phyloP scores from a whole-genome alignment of 2,329 filamentous ascomycete species.

The Pestalotiopsis fici region DNA sequence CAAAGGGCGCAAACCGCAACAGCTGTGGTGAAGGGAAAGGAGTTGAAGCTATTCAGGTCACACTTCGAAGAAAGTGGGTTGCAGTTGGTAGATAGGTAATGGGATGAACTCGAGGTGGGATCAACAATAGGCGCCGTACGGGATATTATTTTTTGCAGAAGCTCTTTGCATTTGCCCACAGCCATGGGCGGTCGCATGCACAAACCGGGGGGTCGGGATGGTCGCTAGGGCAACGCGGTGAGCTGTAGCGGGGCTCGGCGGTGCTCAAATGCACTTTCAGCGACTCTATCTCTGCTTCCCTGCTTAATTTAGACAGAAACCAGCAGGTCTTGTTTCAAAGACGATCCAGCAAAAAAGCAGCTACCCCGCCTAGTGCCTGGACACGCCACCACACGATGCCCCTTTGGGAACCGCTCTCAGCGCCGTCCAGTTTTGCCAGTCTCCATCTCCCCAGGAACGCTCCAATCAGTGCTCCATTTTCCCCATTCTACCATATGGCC shows the following conservation, averaged over 20 bases:
- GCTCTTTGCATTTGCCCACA: background rate
- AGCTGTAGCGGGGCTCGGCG: background rate
- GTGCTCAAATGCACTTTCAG: background rate
- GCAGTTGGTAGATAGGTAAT: background rate
- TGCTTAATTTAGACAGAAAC: slow-evolving; percentile 8
- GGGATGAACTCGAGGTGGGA: background rate
- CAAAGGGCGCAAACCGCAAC: background rate
- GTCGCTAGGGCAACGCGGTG: slow-evolving; percentile 3
- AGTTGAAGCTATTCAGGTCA: slow-evolving; percentile 6
- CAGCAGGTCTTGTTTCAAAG: background rate
- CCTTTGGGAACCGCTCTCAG: background rate
- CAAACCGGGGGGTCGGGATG: background rate
- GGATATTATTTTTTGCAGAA: slow-evolving; percentile 6
- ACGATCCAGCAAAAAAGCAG: background rate
- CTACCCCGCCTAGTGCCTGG: background rate
- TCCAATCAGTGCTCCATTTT: background rate
- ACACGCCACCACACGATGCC: background rate
- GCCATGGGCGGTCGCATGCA: background rate
- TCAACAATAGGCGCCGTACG: slow-evolving; percentile 8
- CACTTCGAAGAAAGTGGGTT: background rate
- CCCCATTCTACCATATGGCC: background rate
- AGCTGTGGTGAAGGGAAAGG: background rate
- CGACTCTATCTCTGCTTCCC: background rate
- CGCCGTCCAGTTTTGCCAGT: background rate
- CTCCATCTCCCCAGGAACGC: background rate